Base-by-base conservation (phyloP, 495 filamentous ascomycete species). In the Talaromyces ruber region DNA sequence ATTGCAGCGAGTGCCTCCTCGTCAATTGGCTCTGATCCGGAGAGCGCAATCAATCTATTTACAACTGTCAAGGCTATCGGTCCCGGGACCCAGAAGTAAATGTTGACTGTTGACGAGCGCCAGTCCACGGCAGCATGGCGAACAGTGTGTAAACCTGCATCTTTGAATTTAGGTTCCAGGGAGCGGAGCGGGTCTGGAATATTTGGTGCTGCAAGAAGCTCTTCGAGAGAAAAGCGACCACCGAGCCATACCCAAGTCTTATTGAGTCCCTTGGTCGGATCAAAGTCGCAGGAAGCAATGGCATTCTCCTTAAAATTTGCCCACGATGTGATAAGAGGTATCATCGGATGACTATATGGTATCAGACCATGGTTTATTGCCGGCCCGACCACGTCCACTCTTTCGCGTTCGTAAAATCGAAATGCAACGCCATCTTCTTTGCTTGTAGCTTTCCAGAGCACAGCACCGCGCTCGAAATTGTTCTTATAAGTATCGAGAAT, bases 161-260 rank as follows among this genome's bases (percentile, higher is more conserved):
- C 9, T 29, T 63, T 51, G 30, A 63, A 61, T 14, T 45, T 61
- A 29, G 9, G 6, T 45, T 50, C 18, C 16, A 58, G 18, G n/a
- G 32, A 24, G 18, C 61, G 18, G 14, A 63, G 6, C 4, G 61
- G 8, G 24, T 45, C 51, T 6, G 61, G 63, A 21, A 65, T 62
- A 25, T 28, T 24, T 1, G 37, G 43, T 6, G 47, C 61, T 30
- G 14, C 14, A 25, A 65, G 61, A 12, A 65, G 55, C n/a, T 59
- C 61, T 9, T 65, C 62, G n/a, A 64, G 12, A n/a, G 63, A 32
- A 16, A 28, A 50, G 25, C 53, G 37, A 11, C 63, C 60, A 50
- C 63, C 63, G 26, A 65, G 62, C 52, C 62, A 65, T 12, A 63
- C 25, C 63, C 63, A 65, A n/a, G 63, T 55, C 37, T 64, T 65